A percentile compares a stretch with the other conserved stretches of the same genome.
Evolutionary conservation across 768 basidiomycete species (phyloP).

Genomic region (Rossbeevera mucosa): DNA sequence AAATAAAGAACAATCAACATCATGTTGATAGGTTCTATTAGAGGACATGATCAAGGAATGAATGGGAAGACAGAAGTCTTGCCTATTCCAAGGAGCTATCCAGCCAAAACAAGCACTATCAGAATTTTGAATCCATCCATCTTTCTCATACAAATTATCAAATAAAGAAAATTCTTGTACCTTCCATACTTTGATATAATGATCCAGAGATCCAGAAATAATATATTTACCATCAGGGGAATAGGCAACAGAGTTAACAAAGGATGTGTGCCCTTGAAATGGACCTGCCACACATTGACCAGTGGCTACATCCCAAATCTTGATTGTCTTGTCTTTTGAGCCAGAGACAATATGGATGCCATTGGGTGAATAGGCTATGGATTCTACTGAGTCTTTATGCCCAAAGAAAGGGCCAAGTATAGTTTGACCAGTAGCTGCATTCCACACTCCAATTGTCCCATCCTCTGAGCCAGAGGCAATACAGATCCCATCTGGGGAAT

Average conservation of each 20-base stretch:
- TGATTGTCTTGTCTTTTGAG: background rate
- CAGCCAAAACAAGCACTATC: background rate
- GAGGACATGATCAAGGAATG: background rate
- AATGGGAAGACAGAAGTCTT: background rate
- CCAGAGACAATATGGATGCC: background rate
- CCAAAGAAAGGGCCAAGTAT: background rate
- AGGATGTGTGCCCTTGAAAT: background rate
- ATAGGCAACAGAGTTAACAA: background rate
- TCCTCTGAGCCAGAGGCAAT: background rate
- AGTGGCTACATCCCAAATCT: background rate
- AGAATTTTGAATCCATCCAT: slow-evolving; percentile 3
- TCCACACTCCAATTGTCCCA: background rate
- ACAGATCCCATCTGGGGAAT: background rate
- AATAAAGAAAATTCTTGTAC: background rate
- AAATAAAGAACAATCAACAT: background rate
- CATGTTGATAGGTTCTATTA: background rate
- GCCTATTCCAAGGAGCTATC: background rate
- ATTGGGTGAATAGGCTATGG: background rate
- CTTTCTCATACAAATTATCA: background rate
- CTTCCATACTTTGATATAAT: slow-evolving; percentile 2
- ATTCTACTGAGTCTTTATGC: background rate
- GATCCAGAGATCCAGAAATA: background rate
- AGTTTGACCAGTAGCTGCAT: background rate
- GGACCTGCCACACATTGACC: background rate
- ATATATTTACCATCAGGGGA: background rate